Conservation (phyloP, 805 yeast genomes). For the Lipomyces sp. region DNA sequence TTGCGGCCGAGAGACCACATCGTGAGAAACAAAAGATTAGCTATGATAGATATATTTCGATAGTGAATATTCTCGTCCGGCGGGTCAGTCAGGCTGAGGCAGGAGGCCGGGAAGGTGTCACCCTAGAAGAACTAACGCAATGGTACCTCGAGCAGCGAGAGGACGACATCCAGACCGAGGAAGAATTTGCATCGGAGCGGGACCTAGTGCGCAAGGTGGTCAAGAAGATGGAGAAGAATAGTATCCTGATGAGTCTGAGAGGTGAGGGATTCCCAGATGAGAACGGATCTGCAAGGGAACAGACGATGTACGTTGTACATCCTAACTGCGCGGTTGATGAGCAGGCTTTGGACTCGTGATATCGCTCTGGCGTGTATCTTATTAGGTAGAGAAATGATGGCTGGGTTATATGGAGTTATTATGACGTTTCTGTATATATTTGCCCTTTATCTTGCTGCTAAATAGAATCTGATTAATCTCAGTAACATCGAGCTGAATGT, state of each 20-base stretch:
- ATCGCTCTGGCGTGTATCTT: not conserved
- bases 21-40: slow-evolving; percentile 56
- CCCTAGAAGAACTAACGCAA: slow-evolving; percentile 70
- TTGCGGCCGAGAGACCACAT: slow-evolving; percentile 7
- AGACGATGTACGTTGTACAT: slow-evolving; percentile 59
- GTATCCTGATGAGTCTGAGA: slow-evolving; percentile 72
- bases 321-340: slow-evolving; percentile 63
- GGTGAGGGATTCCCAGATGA: slow-evolving; percentile 51
- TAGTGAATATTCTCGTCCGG: slow-evolving; percentile 78
- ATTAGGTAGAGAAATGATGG: not conserved
- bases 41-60: slow-evolving; percentile 82
- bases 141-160: slow-evolving; percentile 81
- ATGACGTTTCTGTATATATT: not conserved
- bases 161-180: slow-evolving; percentile 68
- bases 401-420: not conserved
- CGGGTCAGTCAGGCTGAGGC: slow-evolving; percentile 64
- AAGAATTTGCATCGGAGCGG: slow-evolving; percentile 71
- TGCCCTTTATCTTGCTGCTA: not conserved
- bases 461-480: not conserved
- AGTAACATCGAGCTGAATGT: not conserved
- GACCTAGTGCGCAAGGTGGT: slow-evolving; percentile 77
- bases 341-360: slow-evolving; percentile 12
- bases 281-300: slow-evolving; percentile 37
- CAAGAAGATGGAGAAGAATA: slow-evolving; percentile 80
- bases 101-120: slow-evolving; percentile 59